Percentiles rank a stretch among this genome's conserved stretches.
phyloP scores from a whole-genome alignment of 2,329 filamentous ascomycete genomes.

The Monilinia aucupariae region DNA sequence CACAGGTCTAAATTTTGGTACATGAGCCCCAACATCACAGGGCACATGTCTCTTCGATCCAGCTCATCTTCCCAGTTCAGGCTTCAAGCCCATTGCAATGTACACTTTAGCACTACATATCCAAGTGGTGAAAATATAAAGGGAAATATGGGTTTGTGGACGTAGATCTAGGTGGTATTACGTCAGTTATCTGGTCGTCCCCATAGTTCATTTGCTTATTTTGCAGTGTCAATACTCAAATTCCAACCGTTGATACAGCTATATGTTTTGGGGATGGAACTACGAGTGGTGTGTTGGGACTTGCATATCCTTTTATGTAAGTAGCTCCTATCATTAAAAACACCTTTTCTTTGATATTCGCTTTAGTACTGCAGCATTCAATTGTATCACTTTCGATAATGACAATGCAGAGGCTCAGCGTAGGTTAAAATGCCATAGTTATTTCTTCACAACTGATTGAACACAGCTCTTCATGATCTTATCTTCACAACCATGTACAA shows the following conservation, averaged over 20 bases:
- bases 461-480: constrained; percentile 40
- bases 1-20: constrained; percentile 34
- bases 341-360: not conserved
- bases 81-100: constrained; percentile 37
- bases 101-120: constrained; percentile 43
- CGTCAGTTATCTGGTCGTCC: constrained; percentile 23
- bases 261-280: constrained; percentile 42
- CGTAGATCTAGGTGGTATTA: constrained; percentile 43
- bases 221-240: constrained; percentile 35
- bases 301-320: constrained; percentile 44
- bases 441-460: not conserved
- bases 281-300: constrained; percentile 46
- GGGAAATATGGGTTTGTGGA: constrained; percentile 37
- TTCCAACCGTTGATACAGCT: constrained; percentile 43
- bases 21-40: constrained; percentile 2
- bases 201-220: not conserved
- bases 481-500: constrained; percentile 47
- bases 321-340: not conserved
- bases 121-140: constrained; percentile 40
- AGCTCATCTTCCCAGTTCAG: constrained; percentile 25
- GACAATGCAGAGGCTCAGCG: constrained; percentile 7
- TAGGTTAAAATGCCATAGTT: not conserved
- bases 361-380: not conserved
- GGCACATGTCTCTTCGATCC: constrained; percentile 21
- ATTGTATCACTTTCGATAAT: constrained; percentile 17